Conservation (phyloP, 805 yeast species). For the Lachancea waltii region DNA sequence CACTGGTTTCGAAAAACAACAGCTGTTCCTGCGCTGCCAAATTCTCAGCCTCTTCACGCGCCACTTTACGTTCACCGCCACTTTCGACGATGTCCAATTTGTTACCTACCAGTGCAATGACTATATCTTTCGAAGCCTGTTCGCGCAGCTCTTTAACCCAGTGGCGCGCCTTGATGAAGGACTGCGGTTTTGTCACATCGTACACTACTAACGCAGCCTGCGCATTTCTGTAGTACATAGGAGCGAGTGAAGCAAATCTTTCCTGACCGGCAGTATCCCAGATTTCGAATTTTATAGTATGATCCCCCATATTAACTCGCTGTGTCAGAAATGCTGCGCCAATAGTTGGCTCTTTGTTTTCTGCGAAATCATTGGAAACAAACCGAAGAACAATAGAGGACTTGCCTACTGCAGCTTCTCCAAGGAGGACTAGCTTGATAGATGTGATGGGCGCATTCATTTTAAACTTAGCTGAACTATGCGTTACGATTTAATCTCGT, state of each 20-base stretch:
- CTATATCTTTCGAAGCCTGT: constrained; percentile 87
- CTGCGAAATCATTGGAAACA: constrained; percentile 93
- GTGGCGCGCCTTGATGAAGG: constrained; percentile 92
- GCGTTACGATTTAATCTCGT: constrained; percentile 1
- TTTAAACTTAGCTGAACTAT: neutral
- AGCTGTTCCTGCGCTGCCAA: constrained; percentile 89
- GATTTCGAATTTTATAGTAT: constrained; percentile 84
- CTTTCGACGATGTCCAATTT: constrained; percentile 71
- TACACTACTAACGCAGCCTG: constrained; percentile 95
- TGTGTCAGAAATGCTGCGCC: constrained; percentile 98
- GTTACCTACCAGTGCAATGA: constrained; percentile 91
- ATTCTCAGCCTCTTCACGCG: constrained; percentile 76
- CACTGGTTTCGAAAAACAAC: constrained; percentile 89
- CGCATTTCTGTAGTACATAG: constrained; percentile 95
- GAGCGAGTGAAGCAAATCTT: constrained; percentile 91
- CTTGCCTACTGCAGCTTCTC: constrained; percentile 98
- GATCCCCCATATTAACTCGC: constrained; percentile 78
- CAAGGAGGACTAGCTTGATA: constrained; percentile 84
- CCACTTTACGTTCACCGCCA: constrained; percentile 56
- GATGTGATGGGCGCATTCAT: constrained; percentile 31
- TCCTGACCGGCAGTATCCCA: constrained; percentile 99
- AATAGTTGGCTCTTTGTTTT: constrained; percentile 94
- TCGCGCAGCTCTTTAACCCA: constrained; percentile 96
- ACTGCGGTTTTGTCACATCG: constrained; percentile 90
- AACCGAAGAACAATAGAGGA: constrained; percentile 87